These are phyloP conservation scores for Coemansia sp. DNA, from an alignment of 192 early-diverging fungal species.

Conservation along the genomic window DNA sequence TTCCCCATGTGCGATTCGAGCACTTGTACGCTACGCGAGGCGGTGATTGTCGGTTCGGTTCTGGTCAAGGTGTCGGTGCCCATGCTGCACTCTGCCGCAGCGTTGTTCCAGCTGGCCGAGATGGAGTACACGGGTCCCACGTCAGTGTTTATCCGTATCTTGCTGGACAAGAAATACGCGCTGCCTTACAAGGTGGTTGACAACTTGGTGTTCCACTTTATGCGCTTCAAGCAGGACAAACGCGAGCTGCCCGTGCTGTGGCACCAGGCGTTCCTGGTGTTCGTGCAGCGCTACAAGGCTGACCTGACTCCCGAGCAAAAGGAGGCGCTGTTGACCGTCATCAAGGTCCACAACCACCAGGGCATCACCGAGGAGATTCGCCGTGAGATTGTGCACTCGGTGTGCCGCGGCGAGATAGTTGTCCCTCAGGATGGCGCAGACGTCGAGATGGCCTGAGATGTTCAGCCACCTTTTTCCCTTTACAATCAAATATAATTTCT, in stretches of 20 bases:
- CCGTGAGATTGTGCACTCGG: constrained; percentile 76
- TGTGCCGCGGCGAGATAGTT: constrained; percentile 69
- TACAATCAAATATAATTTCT: constrained; percentile 7
- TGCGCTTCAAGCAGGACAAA: constrained; percentile 82
- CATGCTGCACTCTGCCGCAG: constrained; percentile 92
- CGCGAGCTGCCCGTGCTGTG: constrained; percentile 92
- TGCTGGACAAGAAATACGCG: constrained; percentile 98
- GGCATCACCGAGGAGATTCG: constrained; percentile 92
- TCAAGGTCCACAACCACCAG: constrained; percentile 76
- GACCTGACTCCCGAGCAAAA: constrained; percentile 94
- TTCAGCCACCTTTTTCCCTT: neutral
- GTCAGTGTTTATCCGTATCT: constrained; percentile 89
- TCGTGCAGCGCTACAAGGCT: constrained; percentile 96
- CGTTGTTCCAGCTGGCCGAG: constrained; percentile 88
- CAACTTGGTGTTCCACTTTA: constrained; percentile 93
- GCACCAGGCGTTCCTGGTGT: constrained; percentile 95
- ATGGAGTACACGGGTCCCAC: constrained; percentile 98
- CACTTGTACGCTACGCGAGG: constrained; percentile 93
- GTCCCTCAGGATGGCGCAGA: constrained; percentile 59
- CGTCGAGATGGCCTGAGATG: constrained; percentile 24
- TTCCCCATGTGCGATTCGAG: constrained; percentile 93
- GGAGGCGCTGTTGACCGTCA: constrained; percentile 79
- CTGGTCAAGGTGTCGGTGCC: constrained; percentile 93
- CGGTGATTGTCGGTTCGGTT: constrained; percentile 91
- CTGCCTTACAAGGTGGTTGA: constrained; percentile 97